Conservation (phyloP, 768 basidiomycete genomes). For the Collybiopsis luxurians region DNA sequence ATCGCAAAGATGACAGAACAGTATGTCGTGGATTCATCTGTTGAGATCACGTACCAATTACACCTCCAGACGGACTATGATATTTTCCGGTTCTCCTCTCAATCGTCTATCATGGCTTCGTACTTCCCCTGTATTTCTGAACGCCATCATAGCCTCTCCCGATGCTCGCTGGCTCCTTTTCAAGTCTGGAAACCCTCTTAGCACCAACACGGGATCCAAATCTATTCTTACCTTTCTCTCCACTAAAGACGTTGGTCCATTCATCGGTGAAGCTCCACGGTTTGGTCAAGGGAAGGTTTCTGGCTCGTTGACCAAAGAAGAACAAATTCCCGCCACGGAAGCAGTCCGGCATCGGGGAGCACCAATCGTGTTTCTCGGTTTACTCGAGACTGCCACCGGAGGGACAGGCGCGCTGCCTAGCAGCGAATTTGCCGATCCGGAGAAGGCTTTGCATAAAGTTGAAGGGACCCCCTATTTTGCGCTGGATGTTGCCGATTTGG, state of each 20-base stretch:
- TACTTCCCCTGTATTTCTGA: slow-evolving; percentile 71
- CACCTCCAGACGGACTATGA: neutral
- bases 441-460: slow-evolving; percentile 53
- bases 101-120: slow-evolving; percentile 85
- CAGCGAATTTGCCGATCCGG: slow-evolving; percentile 59
- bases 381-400: slow-evolving; percentile 52
- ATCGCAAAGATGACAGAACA: slow-evolving; percentile 6
- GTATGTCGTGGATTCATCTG: neutral
- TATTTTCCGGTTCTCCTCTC: slow-evolving; percentile 57
- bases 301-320: slow-evolving; percentile 23
- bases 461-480: slow-evolving; percentile 87
- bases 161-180: slow-evolving; percentile 78
- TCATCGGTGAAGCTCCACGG: slow-evolving; percentile 67
- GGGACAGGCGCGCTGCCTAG: slow-evolving; percentile 56
- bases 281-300: slow-evolving; percentile 66
- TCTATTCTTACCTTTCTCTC: slow-evolving; percentile 50
- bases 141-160: slow-evolving; percentile 57
- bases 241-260: slow-evolving; percentile 57
- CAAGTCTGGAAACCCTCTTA: slow-evolving; percentile 68
- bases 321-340: slow-evolving; percentile 38
- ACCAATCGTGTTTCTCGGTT: slow-evolving; percentile 76
- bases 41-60: neutral
- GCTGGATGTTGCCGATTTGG: slow-evolving; percentile 63
- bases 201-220: slow-evolving; percentile 31
- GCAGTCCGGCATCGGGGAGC: slow-evolving; percentile 57